Base-by-base conservation (phyloP, 208 protist species). In the Herpetomonas tarakana region DNA sequence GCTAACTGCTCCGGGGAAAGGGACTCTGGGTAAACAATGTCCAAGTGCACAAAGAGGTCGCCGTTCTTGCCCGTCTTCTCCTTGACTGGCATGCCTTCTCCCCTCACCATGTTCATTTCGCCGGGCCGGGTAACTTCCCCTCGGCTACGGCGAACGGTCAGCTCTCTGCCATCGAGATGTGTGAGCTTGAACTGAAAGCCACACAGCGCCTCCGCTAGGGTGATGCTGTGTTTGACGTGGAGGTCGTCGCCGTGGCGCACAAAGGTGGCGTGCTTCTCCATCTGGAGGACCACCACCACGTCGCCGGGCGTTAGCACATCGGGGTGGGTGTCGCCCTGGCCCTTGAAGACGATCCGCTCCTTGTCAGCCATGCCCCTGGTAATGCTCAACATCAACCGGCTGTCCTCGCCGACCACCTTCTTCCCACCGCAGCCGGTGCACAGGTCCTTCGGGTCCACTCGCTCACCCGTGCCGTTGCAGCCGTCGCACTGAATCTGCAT, bases 181-280 rank as follows among this genome's bases (percentile, higher is more conserved):
- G 61, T 81, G 11, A 98, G 30, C 39, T 83, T 64, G 70, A 97
- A 95, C 63, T 94, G 75, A 71, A 94, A 88, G 1, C 97, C 97
- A 53, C 86, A 96, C n/a, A 99, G 76, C 3, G 97, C 94, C 68
- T 99, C 97, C 1, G 75, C 69, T n/a, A 99, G 80, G 0, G 76
- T 84, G 52, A 99, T 86, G 21, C 69, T 73, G 29, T 93, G 81
- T 9, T 72, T 82, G 63, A 98, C 91, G 54, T 93, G 41, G 2
- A 99, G 76, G 69, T 99, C 95, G 38, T 82, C 64, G 35, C 82
- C 94, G 4, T 97, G 59, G 38, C 98, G 80, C 6, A 79, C 66
- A 65, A 99, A 99, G 11, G 58, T 1, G 19, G 68, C 45, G 78
- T 99, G 96, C 60, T 97, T 88, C 46, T 92, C 80, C 65, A 98